Evolutionary conservation across 2,329 filamentous ascomycete species (phyloP).

Genomic region (Aspergillus fumigatus): DNA sequence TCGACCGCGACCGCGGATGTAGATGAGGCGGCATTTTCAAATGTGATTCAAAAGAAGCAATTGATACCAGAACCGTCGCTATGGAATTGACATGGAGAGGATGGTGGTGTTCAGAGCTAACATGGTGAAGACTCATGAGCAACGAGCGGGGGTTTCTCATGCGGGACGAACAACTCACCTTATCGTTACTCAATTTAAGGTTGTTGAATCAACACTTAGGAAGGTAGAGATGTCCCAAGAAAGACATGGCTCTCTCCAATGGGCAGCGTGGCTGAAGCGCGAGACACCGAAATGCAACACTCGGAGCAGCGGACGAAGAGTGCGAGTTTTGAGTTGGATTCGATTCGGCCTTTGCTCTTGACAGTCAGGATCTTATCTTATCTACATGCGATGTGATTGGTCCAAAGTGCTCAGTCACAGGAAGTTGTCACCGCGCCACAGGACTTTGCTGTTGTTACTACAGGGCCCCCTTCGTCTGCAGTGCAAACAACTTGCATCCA

Average conservation of each 20-base stretch:
- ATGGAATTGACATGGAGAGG: slow-evolving; percentile 12
- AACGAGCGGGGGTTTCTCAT: not conserved
- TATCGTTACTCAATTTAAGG: not conserved
- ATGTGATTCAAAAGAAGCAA: slow-evolving; percentile 2
- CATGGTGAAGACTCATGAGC: not conserved
- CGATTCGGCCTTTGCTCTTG: slow-evolving; percentile 19
- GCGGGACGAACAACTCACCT: not conserved
- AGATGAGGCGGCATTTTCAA: slow-evolving; percentile 72
- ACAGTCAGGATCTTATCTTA: slow-evolving; percentile 39
- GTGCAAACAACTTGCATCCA: slow-evolving; percentile 1
- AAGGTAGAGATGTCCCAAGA: not conserved
- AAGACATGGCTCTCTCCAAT: slow-evolving; percentile 2
- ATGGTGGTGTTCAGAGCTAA: not conserved
- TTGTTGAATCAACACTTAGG: not conserved
- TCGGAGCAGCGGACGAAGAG: not conserved
- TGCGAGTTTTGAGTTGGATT: slow-evolving; percentile 7
- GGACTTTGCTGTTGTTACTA: not conserved
- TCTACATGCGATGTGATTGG: slow-evolving; percentile 29
- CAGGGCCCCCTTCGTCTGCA: slow-evolving; percentile 4
- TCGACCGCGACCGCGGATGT: slow-evolving; percentile 89
- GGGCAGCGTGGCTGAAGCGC: not conserved
- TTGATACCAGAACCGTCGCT: not conserved
- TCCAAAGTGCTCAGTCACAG: not conserved
- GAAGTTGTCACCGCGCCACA: slow-evolving; percentile 5
- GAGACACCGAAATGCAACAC: not conserved